Base-by-base conservation (phyloP, 345 rosid species). In the Carallia pectinifolia region DNA sequence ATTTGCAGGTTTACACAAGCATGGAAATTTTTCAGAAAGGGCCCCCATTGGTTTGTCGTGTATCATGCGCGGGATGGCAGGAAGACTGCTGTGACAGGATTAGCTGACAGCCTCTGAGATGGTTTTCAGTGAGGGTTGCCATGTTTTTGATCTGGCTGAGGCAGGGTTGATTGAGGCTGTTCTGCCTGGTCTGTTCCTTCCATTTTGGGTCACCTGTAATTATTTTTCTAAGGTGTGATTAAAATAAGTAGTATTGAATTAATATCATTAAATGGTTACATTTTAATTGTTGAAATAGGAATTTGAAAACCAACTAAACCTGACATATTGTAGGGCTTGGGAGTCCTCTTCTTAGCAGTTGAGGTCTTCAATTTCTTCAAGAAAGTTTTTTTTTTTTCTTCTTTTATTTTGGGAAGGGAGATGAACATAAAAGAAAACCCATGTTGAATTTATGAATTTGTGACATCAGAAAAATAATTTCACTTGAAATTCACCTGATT, bases 41-140 rank as follows among this genome's bases (percentile, higher is more conserved):
- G 50, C 67, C 47, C 65, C 58, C 44, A 31, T 19, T 3, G 4
- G 12, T 13, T 56, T 27, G 31, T 19, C 58, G 44, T 53, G 61
- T 67, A 68, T 68, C 58, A 58, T 29, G 59, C 39, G 55, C 7
- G 54, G 23, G 70, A 63, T 40, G 64, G 59, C 37, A 29, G 44
- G 58, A 50, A 53, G 19, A 37, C 5, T 15, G 54, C 19, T 55
- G 50, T 48, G 50, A 48, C 74, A 78, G 68, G 31, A 54, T 84
- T 38, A 85, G 79, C 79, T 84, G 67, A 83, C 79, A 61, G 89
- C 87, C 76, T 94, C 97, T 12, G 87, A 85, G 81, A 91, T 94
- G 90, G 93, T 94, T 72, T 87, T 72, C 10, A 94, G 79, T 29
- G 96, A 88, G 37, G 98, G 97, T 59, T 91, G 97, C 97, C 98